Evolutionary conservation across 2,329 filamentous ascomycete genomes (phyloP).

Genomic region (Myrmaecium sp.): DNA sequence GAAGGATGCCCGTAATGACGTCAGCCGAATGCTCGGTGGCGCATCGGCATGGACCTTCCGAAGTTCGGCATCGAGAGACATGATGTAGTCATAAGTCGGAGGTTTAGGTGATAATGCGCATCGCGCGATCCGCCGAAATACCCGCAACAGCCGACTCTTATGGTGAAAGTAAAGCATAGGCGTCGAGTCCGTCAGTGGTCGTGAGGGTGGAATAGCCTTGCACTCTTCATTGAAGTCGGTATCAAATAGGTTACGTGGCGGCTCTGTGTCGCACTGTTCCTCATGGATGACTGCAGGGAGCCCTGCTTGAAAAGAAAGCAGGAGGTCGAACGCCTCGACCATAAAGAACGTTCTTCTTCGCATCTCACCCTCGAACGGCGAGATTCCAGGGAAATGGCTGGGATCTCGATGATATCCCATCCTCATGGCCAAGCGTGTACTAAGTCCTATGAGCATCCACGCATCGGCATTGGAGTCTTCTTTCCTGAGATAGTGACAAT

Average conservation of each 20-base stretch:
- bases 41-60: conserved; percentile 16
- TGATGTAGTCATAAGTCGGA: conserved; percentile 20
- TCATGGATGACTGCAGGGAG: conserved; percentile 31
- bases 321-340: conserved; percentile 26
- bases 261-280: conserved; percentile 23
- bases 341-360: conserved; percentile 27
- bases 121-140: conserved; percentile 15
- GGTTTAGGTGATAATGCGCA: conserved; percentile 19
- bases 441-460: conserved; percentile 25
- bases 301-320: conserved; percentile 31
- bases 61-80: conserved; percentile 20
- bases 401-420: conserved; percentile 32
- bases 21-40: conserved; percentile 21
- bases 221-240: conserved; percentile 23
- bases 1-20: conserved; percentile 24
- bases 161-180: conserved; percentile 4
- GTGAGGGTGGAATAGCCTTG: conserved; percentile 15
- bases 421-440: conserved; percentile 22
- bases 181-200: conserved; percentile 5
- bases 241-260: conserved; percentile 29
- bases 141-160: conserved; percentile 4
- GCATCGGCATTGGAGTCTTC: conserved; percentile 15
- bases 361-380: conserved; percentile 28
- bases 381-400: conserved; percentile 23
- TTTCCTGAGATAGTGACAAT: too few species aligned